Evolutionary conservation across 2,329 filamentous ascomycete genomes (phyloP), one percentile per base, ranked within the genome.

Genomic region (Fusarium sp.): DNA sequence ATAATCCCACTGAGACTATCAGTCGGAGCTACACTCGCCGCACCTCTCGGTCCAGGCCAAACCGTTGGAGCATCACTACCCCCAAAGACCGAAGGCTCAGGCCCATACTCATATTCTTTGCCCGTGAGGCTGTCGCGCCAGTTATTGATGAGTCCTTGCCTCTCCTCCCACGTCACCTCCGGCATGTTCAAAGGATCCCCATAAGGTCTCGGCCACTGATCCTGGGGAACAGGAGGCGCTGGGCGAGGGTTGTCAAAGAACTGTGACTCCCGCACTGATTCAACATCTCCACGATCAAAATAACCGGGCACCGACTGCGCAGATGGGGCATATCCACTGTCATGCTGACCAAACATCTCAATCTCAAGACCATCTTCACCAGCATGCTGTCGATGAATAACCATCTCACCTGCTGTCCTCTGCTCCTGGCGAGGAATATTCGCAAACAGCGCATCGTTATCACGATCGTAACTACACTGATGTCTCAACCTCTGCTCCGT

Each of bases 401-500:
- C 18, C 2, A 72, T 20, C 17, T 72, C 66, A 5, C 63, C 70
- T 20, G 35, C 21, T 17, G 42, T 45, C 20, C 54, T 59, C 25
- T 49, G 23, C 4, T 48, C 59, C 6, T 51, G 41, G 2, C 56
- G 62, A 15, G 67, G 59, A n/a, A 72, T 52, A 7, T 69, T 59
- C 2, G 64, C 49, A 48, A 65, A 72, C 25, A 72, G 31, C 1
- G 59, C 49, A 36, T 72, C 70, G 3, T 41, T 35, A 7, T 53
- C 61, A 21, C 65, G 65, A 35, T 67, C 55, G 35, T 67, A 71
- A 57, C 49, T 68, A 35, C 39, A 43, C 37, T 39, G 29, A 18
- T 67, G 47, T 40, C 63, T 51, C 20, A 37, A 35, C 17, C 40
- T 49, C 14, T 40, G 47, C 27, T 27, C 36, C 17, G 4, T 20